phyloP scores from a whole-genome alignment of 169 alveolate genomes.

The Plasmodium yoelii region DNA sequence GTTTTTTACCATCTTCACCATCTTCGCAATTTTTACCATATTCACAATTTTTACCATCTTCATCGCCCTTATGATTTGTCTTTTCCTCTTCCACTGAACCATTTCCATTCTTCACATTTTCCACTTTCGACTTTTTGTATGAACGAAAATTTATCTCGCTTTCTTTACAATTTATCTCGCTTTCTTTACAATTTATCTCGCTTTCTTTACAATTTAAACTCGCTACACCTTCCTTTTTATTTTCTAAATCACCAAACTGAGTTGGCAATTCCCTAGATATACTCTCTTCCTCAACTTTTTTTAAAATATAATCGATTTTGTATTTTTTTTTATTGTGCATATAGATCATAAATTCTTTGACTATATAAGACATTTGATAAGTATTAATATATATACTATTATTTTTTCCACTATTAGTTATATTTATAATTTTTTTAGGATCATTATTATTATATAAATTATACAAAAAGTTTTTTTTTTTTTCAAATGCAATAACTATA shows the following conservation, averaged over 20 bases:
- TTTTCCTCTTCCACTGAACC: not conserved
- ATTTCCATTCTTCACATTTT: not conserved
- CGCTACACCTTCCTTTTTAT: no score
- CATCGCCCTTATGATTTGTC: not conserved
- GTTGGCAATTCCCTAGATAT: no score
- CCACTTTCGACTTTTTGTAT: slow-evolving; percentile 12
- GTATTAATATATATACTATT: slow-evolving; percentile 46
- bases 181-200: no score
- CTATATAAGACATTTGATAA: slow-evolving; percentile 28
- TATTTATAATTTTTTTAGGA: slow-evolving; percentile 12
- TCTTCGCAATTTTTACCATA: no score
- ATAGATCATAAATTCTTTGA: slow-evolving; percentile 36
- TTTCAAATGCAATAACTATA: slow-evolving; percentile 58
- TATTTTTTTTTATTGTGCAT: slow-evolving; percentile 12
- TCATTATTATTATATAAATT: slow-evolving; percentile 19
- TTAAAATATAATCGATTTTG: not conserved
- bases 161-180: no score
- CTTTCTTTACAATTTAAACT: no score
- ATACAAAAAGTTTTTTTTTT: slow-evolving; percentile 62
- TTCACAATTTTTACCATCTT: not conserved
- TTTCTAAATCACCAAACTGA: no score
- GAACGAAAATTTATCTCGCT: no score
- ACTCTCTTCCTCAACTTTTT: not conserved
- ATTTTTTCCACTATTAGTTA: slow-evolving; percentile 18
- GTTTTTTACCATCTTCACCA: no score